A percentile compares a stretch with the other conserved stretches of the same genome.
Conservation (phyloP, 169 alveolate genomes). For the Eimeria tenella region DNA sequence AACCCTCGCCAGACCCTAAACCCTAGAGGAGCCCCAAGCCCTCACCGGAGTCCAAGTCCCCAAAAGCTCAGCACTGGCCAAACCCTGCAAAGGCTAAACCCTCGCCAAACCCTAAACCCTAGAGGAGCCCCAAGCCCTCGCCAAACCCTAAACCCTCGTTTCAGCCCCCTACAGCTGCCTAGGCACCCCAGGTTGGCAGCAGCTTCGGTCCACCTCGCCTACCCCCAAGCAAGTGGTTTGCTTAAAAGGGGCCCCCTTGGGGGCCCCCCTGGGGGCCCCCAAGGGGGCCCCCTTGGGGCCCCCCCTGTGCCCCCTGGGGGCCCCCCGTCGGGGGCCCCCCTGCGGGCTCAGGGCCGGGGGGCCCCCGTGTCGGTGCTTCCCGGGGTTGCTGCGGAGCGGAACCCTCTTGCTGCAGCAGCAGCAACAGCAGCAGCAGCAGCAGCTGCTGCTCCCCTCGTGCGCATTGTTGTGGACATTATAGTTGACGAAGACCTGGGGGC, state of each 20-base stretch:
- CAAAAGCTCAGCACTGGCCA: too few relatives aligned
- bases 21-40: too few relatives aligned
- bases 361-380: conserved; percentile 3
- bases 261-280: background rate
- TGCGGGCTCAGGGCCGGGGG: too few relatives aligned
- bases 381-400: background rate
- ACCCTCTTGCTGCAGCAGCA: too few relatives aligned
- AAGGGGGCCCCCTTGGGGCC: background rate
- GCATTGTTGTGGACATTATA: background rate
- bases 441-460: too few relatives aligned
- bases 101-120: too few relatives aligned
- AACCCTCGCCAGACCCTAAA: too few relatives aligned
- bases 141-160: background rate
- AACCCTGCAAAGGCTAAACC: too few relatives aligned
- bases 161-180: background rate
- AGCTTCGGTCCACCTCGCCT: conserved; percentile 3
- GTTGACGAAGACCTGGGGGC: background rate
- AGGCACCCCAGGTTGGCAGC: background rate
- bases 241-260: too few relatives aligned
- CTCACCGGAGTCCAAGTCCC: too few relatives aligned
- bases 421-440: too few relatives aligned
- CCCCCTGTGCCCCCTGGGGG: background rate
- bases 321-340: background rate
- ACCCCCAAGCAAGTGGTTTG: background rate
- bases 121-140: too few relatives aligned